Evolutionary conservation across 2,329 filamentous ascomycete genomes (phyloP).

Genomic region (Nothophoma quercina): DNA sequence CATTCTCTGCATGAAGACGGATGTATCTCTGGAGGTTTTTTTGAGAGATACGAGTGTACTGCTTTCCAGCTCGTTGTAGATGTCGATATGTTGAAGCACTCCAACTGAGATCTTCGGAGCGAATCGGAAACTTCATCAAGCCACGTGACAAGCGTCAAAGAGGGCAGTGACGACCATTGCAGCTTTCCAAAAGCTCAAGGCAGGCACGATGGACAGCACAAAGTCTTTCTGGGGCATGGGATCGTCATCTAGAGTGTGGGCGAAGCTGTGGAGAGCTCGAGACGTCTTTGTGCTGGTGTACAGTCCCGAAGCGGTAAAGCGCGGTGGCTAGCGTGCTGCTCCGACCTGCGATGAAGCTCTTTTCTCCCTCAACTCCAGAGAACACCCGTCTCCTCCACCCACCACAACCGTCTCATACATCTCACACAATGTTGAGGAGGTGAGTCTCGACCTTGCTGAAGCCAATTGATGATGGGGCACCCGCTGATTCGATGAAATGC

Average conservation of each 20-base stretch:
- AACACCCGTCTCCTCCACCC: constrained; percentile 40
- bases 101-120: background rate
- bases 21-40: too few species aligned
- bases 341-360: constrained; percentile 13
- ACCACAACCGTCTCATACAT: constrained; percentile 50
- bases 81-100: background rate
- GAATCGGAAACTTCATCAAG: constrained; percentile 2
- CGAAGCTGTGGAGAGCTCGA: constrained; percentile 18
- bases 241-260: background rate
- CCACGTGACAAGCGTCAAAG: constrained; percentile 1
- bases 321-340: constrained; percentile 6
- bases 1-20: too few species aligned
- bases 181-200: background rate
- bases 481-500: constrained; percentile 53
- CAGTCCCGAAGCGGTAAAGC: constrained; percentile 17
- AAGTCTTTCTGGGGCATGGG: constrained; percentile 2
- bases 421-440: constrained; percentile 69
- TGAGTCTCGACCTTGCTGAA: constrained; percentile 48
- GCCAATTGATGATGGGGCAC: constrained; percentile 49
- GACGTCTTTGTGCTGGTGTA: constrained; percentile 6
- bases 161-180: background rate
- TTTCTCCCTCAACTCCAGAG: constrained; percentile 28
- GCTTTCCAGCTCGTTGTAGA: too few species aligned
- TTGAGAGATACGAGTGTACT: too few species aligned
- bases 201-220: background rate